Evolutionary conservation across 495 filamentous ascomycete species (phyloP).

Genomic region (Trichoderma asperelloides): DNA sequence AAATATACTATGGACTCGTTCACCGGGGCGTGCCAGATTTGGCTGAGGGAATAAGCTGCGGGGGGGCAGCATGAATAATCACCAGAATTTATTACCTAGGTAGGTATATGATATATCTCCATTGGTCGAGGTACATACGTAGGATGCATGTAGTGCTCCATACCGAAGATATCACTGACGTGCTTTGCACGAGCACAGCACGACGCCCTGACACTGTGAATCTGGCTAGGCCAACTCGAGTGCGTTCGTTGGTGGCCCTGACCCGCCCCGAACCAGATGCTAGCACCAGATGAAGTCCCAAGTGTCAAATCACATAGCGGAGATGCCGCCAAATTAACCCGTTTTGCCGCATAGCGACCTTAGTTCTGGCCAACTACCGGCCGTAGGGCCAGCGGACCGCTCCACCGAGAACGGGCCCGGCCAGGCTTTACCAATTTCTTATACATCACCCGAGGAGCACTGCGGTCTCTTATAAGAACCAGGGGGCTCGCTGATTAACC

Average conservation of each 20-base stretch:
- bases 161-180: too few relatives aligned
- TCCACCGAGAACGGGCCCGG: background rate
- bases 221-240: too few relatives aligned
- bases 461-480: background rate
- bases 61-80: too few relatives aligned
- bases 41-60: background rate
- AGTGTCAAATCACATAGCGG: background rate
- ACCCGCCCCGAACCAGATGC: too few relatives aligned
- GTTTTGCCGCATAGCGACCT: background rate
- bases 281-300: background rate
- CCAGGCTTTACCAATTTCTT: background rate
- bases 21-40: background rate
- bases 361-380: background rate
- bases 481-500: background rate
- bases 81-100: too few relatives aligned
- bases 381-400: background rate
- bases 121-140: too few relatives aligned
- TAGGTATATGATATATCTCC: too few relatives aligned
- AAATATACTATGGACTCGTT: too few relatives aligned
- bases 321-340: background rate
- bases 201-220: too few relatives aligned
- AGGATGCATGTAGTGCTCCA: too few relatives aligned
- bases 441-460: background rate
- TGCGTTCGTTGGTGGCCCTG: too few relatives aligned
- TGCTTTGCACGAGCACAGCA: too few relatives aligned